phyloP scores from a whole-genome alignment of 768 basidiomycete genomes.

The Hericium alpestre region DNA sequence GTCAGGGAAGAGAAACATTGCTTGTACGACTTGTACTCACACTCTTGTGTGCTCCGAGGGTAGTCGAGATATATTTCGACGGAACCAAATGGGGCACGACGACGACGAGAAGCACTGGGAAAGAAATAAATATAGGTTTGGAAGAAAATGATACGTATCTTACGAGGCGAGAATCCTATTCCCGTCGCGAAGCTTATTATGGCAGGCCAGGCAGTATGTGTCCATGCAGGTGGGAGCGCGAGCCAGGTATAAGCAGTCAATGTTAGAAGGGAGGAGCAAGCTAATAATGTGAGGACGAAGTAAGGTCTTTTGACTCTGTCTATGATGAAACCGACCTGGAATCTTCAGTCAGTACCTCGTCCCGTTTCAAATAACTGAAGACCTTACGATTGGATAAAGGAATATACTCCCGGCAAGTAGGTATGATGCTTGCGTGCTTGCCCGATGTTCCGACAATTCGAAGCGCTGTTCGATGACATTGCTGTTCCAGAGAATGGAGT shows the following conservation, averaged over 20 bases:
- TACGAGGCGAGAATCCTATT: constrained; percentile 64
- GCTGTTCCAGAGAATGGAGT: constrained; percentile 23
- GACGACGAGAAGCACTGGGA: constrained; percentile 57
- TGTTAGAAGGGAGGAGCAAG: constrained; percentile 49
- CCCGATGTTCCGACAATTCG: constrained; percentile 44
- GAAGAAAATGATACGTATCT: constrained; percentile 12
- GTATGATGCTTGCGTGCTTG: constrained; percentile 59
- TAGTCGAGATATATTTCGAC: constrained; percentile 65
- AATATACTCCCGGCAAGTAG: constrained; percentile 59
- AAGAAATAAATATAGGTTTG: background rate
- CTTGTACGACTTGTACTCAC: constrained; percentile 27
- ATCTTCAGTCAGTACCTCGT: background rate
- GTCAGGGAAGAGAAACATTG: background rate
- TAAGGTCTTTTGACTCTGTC: constrained; percentile 48
- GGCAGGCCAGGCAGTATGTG: constrained; percentile 49
- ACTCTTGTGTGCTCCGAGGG: constrained; percentile 68
- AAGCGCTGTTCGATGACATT: constrained; percentile 68
- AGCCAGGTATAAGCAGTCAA: constrained; percentile 59
- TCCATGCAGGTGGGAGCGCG: constrained; percentile 45
- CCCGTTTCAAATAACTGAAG: background rate
- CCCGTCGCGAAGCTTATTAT: constrained; percentile 54
- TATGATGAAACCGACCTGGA: constrained; percentile 54
- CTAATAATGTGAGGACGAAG: constrained; percentile 47
- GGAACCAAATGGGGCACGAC: constrained; percentile 66
- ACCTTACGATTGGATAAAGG: constrained; percentile 57